Base-by-base conservation (phyloP, 768 basidiomycete genomes). In the Rhizopogon salebrosus region DNA sequence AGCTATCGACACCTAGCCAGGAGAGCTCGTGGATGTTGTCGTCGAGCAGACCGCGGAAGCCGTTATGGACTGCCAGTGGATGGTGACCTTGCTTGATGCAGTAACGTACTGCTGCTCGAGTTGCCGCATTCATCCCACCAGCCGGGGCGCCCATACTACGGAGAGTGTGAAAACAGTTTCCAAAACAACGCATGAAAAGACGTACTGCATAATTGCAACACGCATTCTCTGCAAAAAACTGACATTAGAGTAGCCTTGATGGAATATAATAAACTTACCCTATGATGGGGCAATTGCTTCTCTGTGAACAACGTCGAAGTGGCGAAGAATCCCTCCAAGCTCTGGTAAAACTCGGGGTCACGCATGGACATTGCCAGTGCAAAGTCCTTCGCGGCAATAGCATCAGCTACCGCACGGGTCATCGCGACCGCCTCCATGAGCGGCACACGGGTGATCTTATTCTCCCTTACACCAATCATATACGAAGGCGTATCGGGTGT, bases 111-210 rank as follows among this genome's bases (percentile, higher is more conserved):
- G 92, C 93, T 24, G 94, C 87, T 38, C 95, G 89, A 1, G 93
- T 97, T 0, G 95, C 97, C 2, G 97, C 95, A 65, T 98, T 98
- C 92, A 98, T 98, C 8, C 97, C 97, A 41, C 95, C 95, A 2
- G 97, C 97, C 4, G 97, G 95, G 1, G 97, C 97, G 48, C 97
- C 95, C 64, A 94, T 85, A 63, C 94, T 95, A 40, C 26, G 49
- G 52, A 53, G 34, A 53, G 14, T 56, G 38, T 51, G 23, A 42
- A 4, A 42, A n/a, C 20, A 20, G 27, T n/a, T 6, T 16, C 6
- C 1, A 36, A 26, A 36, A 16, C 8, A 45, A 5, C 8, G 6
- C 1, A 11, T 6, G 10, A 16, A 11, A n/a, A 18, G 18, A 67
- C 87, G 73, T 71, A 90, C 91, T 92, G 90, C 74, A 92, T 84